These are phyloP conservation scores for Coelastrella sp. DNA, from an alignment of 139 green algal species.

Conservation along the genomic window DNA sequence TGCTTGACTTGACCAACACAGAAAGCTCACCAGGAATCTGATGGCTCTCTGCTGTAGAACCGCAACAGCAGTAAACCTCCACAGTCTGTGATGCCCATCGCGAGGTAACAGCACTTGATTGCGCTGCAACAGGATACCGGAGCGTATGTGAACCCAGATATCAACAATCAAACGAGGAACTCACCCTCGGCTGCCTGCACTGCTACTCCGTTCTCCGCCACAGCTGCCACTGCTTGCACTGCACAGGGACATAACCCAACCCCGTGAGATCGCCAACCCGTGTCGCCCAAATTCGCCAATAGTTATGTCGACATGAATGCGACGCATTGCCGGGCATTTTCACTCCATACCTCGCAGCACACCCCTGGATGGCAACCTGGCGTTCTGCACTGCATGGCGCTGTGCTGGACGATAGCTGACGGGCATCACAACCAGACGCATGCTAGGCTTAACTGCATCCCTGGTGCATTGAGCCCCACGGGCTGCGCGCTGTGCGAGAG, in stretches of 20 bases:
- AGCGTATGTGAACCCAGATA: no score
- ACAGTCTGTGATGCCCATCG: no score
- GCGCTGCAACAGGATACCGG: no score
- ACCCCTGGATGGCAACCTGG: slow-evolving; percentile 21
- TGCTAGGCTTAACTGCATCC: background rate
- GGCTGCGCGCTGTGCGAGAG: background rate
- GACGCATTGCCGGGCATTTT: background rate
- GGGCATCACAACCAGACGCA: slow-evolving; percentile 13
- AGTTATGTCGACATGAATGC: background rate
- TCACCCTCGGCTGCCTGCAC: slow-evolving; percentile 46
- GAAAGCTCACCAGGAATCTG: no score
- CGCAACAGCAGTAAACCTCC: no score
- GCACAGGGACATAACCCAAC: background rate
- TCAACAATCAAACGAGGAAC: background rate
- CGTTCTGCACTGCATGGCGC: background rate
- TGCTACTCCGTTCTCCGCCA: slow-evolving; percentile 45
- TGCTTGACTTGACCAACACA: no score
- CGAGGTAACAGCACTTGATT: no score
- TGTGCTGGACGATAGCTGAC: slow-evolving; percentile 5
- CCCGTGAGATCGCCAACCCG: background rate
- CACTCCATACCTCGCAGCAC: slow-evolving; percentile 6
- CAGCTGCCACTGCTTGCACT: slow-evolving; percentile 49
- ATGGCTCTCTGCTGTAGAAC: no score
- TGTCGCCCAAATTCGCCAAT: background rate
- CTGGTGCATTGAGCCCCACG: background rate